A percentile compares a stretch with the other conserved stretches of the same genome.
phyloP scores from a whole-genome alignment of 306 rosid species.

The Vigna unguiculata region DNA sequence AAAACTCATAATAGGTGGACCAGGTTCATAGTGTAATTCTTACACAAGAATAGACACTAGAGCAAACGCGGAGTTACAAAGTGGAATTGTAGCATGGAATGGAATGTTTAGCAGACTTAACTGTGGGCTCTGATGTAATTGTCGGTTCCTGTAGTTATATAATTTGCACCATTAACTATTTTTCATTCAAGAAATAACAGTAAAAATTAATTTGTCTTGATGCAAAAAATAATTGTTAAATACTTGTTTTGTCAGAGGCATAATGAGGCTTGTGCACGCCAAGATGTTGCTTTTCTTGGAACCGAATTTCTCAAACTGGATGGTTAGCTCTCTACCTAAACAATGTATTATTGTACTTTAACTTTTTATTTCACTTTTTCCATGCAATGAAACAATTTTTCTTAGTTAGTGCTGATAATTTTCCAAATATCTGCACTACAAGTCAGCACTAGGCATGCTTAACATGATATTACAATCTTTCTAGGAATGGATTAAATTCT shows the following conservation, averaged over 20 bases:
- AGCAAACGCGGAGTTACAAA: too few relatives aligned
- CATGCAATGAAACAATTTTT: constrained; percentile 24
- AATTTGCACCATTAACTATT: constrained; percentile 10
- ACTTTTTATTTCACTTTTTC: constrained; percentile 18
- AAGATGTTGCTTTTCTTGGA: constrained; percentile 90
- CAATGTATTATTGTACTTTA: constrained; percentile 30
- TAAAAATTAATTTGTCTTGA: constrained; percentile 4
- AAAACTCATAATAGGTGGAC: too few relatives aligned
- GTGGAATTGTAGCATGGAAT: constrained; percentile 14
- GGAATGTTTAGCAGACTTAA: constrained; percentile 33
- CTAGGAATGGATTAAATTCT: constrained; percentile 19
- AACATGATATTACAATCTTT: constrained; percentile 17
- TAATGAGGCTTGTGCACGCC: constrained; percentile 87
- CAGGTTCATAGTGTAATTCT: too few relatives aligned
- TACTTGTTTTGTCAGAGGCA: constrained; percentile 68
- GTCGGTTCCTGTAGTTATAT: constrained; percentile 15
- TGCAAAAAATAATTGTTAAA: constrained; percentile 39
- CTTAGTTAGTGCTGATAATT: constrained; percentile 31
- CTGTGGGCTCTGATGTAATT: constrained; percentile 12
- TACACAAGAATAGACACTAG: too few relatives aligned
- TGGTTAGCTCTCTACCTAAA: constrained; percentile 58
- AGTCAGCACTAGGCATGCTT: constrained; percentile 72
- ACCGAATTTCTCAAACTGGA: constrained; percentile 87
- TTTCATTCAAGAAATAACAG: constrained; percentile 23
- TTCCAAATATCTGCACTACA: constrained; percentile 7